Conservation (phyloP, 495 filamentous ascomycete species). For the Penicillium coprophilum region DNA sequence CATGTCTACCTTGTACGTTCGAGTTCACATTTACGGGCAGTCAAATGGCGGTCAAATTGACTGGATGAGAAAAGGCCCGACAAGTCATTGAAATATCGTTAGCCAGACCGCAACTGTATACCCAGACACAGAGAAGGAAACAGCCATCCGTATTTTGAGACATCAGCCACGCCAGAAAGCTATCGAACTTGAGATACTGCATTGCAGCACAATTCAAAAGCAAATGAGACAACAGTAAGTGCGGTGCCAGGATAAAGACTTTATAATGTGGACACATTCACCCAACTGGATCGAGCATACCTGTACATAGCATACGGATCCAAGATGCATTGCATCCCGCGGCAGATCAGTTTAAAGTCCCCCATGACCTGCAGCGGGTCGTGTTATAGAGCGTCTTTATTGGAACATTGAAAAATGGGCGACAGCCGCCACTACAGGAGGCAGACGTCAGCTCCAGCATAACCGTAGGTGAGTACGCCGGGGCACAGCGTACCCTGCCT, state of each 20-base stretch:
- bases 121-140: not conserved
- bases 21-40: not conserved
- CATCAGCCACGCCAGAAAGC: not conserved
- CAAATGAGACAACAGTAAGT: not conserved
- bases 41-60: not conserved
- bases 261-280: not conserved
- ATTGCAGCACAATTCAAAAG: not conserved
- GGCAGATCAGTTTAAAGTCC: constrained; percentile 18
- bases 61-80: not conserved
- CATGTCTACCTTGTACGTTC: not conserved
- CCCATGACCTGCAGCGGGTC: constrained; percentile 9
- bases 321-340: constrained; percentile 6
- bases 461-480: not conserved
- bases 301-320: constrained; percentile 3
- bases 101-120: not conserved
- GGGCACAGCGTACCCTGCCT: not conserved
- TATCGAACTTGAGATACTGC: not conserved
- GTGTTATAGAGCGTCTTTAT: constrained; percentile 1
- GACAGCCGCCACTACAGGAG: constrained; percentile 8
- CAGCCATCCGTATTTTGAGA: not conserved
- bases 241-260: not conserved
- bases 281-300: not conserved
- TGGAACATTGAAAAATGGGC: constrained; percentile 4
- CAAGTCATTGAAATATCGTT: not conserved
- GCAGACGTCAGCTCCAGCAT: constrained; percentile 17